Conservation (phyloP, 2,329 filamentous ascomycete species). For the Ascochyta lentis region DNA sequence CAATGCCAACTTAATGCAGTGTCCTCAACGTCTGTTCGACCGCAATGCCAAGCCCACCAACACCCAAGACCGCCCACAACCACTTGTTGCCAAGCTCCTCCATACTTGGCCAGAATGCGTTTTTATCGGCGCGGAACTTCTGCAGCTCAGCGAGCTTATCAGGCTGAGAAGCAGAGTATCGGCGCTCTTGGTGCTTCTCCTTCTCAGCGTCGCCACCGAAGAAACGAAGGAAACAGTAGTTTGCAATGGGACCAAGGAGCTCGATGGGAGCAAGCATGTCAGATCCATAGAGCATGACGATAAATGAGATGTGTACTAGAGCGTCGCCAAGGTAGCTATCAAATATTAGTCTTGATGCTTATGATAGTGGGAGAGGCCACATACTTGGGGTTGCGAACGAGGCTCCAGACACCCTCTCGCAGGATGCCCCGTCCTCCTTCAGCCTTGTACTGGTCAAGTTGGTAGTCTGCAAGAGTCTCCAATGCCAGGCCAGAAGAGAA, state of each 20-base stretch:
- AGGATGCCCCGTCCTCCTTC: constrained; percentile 53
- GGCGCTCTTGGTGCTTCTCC: constrained; percentile 59
- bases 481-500: constrained; percentile 64
- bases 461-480: constrained; percentile 64
- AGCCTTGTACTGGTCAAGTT: constrained; percentile 60
- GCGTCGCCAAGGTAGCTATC: constrained; percentile 67
- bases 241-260: constrained; percentile 62
- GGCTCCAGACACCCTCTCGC: constrained; percentile 66
- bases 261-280: constrained; percentile 63
- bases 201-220: constrained; percentile 64
- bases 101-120: constrained; percentile 65
- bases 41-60: constrained; percentile 58
- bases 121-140: constrained; percentile 61
- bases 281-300: constrained; percentile 62
- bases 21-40: constrained; percentile 53
- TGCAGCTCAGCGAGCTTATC: constrained; percentile 62
- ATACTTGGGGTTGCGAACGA: constrained; percentile 68
- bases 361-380: constrained; percentile 28
- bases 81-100: constrained; percentile 62
- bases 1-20: constrained; percentile 29
- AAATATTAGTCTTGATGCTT: constrained; percentile 1
- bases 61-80: constrained; percentile 60
- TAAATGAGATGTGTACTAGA: constrained; percentile 66
- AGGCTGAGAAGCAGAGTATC: constrained; percentile 59
- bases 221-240: constrained; percentile 65